Evolutionary conservation across 2,329 filamentous ascomycete genomes (phyloP).

Genomic region (Coccinonectria pachysandricola): DNA sequence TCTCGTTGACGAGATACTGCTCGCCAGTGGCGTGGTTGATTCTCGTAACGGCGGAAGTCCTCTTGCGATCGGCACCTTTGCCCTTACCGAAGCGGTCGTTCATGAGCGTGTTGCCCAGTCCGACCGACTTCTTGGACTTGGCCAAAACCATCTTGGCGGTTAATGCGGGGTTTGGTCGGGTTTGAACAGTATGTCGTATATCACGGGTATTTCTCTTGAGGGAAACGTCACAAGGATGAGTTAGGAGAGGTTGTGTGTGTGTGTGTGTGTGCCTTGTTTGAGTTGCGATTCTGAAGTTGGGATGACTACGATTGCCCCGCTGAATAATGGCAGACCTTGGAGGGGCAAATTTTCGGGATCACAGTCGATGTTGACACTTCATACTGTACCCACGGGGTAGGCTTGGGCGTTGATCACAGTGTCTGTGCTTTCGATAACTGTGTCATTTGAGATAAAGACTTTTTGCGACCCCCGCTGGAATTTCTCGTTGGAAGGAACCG

Average conservation of each 20-base stretch:
- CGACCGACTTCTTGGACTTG: constrained; percentile 92
- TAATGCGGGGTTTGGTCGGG: too few relatives aligned
- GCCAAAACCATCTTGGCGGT: constrained; percentile 48
- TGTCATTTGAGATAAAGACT: constrained; percentile 18
- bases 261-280: constrained; percentile 8
- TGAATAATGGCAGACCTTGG: constrained; percentile 33
- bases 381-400: too few relatives aligned
- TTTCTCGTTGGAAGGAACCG: constrained; percentile 18
- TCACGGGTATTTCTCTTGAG: constrained; percentile 9
- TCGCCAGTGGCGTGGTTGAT: constrained; percentile 74
- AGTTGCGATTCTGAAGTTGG: too few relatives aligned
- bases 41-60: constrained; percentile 47
- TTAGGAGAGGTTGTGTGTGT: constrained; percentile 10
- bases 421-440: constrained; percentile 20
- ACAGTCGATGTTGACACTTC: too few relatives aligned
- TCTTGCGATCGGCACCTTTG: constrained; percentile 75
- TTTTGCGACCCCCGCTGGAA: constrained; percentile 20
- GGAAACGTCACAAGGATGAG: constrained; percentile 3
- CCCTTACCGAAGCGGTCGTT: constrained; percentile 96
- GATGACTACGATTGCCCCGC: too few relatives aligned
- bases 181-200: too few relatives aligned
- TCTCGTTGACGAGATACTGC: constrained; percentile 84
- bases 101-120: constrained; percentile 95
- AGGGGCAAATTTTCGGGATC: constrained; percentile 37
- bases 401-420: constrained; percentile 18